These are phyloP conservation scores for Aspergillus nanangensis DNA, from an alignment of 495 filamentous ascomycete genomes.

Conservation along the genomic window DNA sequence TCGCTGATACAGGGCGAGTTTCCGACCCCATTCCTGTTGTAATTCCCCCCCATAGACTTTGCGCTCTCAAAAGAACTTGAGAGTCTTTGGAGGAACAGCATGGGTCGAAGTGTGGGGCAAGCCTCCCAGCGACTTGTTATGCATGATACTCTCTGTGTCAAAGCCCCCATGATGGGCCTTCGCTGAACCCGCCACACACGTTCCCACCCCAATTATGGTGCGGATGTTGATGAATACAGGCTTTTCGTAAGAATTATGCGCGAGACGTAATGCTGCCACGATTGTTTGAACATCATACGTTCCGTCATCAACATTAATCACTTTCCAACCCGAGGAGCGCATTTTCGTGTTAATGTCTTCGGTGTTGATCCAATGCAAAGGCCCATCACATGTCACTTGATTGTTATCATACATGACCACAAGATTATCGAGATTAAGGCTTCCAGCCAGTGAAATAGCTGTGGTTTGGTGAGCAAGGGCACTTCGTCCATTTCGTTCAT, in stretches of 20 bases:
- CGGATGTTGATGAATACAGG: neutral
- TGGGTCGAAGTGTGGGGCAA: neutral
- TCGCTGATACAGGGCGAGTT: neutral
- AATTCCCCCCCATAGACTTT: neutral
- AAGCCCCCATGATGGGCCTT: neutral
- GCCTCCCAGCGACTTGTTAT: too few relatives aligned
- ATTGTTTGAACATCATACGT: neutral
- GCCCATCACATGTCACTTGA: slow-evolving; percentile 33
- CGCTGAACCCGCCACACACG: slow-evolving; percentile 6
- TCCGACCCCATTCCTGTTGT: neutral
- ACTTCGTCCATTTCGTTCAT: too few relatives aligned
- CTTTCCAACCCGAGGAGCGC: neutral
- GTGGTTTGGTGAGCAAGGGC: too few relatives aligned
- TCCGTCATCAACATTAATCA: neutral
- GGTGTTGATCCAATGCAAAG: slow-evolving; percentile 33
- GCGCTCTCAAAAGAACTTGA: neutral
- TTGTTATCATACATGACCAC: slow-evolving; percentile 55
- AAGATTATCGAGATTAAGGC: slow-evolving; percentile 46
- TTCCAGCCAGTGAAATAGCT: slow-evolving; percentile 48
- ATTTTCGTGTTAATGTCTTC: slow-evolving; percentile 46
- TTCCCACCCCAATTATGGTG: slow-evolving; percentile 35
- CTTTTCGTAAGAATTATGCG: neutral
- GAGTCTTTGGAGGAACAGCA: neutral
- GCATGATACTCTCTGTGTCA: neutral
- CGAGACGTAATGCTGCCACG: neutral